Base-by-base conservation (phyloP, 768 basidiomycete species). In the Mycena metata region DNA sequence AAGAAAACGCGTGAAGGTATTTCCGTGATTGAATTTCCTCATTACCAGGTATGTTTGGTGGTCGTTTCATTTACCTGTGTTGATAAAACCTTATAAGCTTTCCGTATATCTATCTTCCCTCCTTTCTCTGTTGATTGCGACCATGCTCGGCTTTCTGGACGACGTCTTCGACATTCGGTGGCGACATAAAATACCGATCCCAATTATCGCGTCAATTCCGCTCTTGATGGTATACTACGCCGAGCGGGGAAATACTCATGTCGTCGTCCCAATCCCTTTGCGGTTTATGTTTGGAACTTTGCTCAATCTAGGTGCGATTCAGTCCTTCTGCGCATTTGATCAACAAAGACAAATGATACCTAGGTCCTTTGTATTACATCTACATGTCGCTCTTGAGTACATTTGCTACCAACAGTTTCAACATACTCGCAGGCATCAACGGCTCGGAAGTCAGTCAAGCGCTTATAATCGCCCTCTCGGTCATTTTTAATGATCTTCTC, bases 131-230 rank as follows among this genome's bases (percentile, higher is more conserved):
- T 82, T 99, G 39, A 94, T 95, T 47, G 96, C 98, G 0, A 96
- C 96, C 0, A 85, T 99, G 67, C 89, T 99, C 10, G 98, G 98
- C 36, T 97, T 99, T 77, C 84, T 98, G 50, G 98, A 99, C 75
- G 98, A 99, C 79, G 88, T 99, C 5, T 99, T 99, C 73, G 98
- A 99, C 77, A 98, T 99, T 72, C 90, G 98, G 19, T 99, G 98
- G 98, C 83, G 98, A 64, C 96, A 99, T 80, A 99, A 99, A 78
- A 82, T 99, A 15, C 98, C 98, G 0, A 96, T 99, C 60, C 98
- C 98, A 0, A 88, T 99, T 76, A 93, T 99, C 69, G 97, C 96
- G 0, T 94, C 94, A 23, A 93, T 99, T 17, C 98, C 98, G 3
- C 86, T 99, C 21, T 84, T 99, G 26, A 91, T 99, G 83, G 97